Base-by-base conservation (phyloP, 2,329 filamentous ascomycete genomes). In the Aureobasidium sp. region DNA sequence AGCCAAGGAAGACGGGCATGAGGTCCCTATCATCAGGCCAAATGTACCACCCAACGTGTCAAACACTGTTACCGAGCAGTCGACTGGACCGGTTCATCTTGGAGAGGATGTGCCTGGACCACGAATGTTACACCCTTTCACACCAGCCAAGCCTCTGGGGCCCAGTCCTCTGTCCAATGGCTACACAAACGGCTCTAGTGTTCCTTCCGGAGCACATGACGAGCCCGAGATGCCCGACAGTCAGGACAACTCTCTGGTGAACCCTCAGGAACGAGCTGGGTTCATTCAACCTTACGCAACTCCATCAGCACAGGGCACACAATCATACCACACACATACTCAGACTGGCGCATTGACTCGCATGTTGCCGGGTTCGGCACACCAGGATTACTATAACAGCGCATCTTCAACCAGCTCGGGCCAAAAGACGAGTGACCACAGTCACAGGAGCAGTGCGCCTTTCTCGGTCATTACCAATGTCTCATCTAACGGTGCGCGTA, bases 341-440 rank as follows among this genome's bases (percentile, higher is more conserved):
- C 88, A 89, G 70, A 76, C 80, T 48, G 88, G 86, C 29, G 80
- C 78, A 7, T 80, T 83, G 67, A 86, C 83, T 2, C 82, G 82
- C 24, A 79, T 86, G 75, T 78, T 79, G 9, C 78, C 79, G 14
- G 81, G 82, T 62, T 83, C 83, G 35, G 80, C 85, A 69, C 76
- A 80, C 17, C 77, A 77, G 24, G 82, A 86, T 82, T 86, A 85
- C 63, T 77, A 86, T 59, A 97, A 97, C 68, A 91, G 96, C 69
- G 93, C 91, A 1, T 96, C 91, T 2, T 95, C 92, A 1, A 96
- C 92, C 1, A 86, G 85, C 24, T 88, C 84, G 3, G 85, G 86
- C n/a, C 94, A 96, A 75, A 86, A 85, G 72, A 92, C 89, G 2
- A 86, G 70, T 60, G 63, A 65, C 33, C 77, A 77, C 58, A 86